Base-by-base conservation (phyloP, 345 rosid genomes). In the Acer yangbiense region DNA sequence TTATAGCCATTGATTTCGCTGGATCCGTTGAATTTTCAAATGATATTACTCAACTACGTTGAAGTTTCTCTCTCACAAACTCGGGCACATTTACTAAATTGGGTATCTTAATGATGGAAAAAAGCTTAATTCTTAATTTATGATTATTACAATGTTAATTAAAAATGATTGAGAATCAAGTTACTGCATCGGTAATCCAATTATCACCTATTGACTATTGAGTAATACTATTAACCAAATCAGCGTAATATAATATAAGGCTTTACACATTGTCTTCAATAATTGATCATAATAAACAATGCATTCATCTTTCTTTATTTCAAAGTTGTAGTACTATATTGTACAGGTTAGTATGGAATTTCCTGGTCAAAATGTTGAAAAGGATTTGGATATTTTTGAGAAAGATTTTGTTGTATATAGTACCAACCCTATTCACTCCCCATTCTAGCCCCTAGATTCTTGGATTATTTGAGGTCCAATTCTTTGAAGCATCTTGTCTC, bases 401-500 rank as follows among this genome's bases (percentile, higher is more conserved):
- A 43, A 25, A 11, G 62, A 32, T 44, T 54, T 46, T 46, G 41
- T 61, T 20, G 20, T 43, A 17, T 20, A 18, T 4, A 4, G 1
- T 16, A 54, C 58, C 12, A 29, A 54, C 43, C 58, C 58, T 16
- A 54, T 54, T 16, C 18, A 54, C 58, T 16, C 58, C 58, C 1
- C 7, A 54, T 16, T 54, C 1, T 54, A 17, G n/a, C 58, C 58
- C 57, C 8, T 54, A 54, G 57, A 83, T 83, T 80, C 78, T 83
- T 79, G 29, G 69, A 63, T 52, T 60, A 52, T 52, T 65, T 43
- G 23, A 57, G 74, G 74, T 73, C 14, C n/a, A 55, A 13, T 21
- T 46, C 70, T 66, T 23, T 69, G 80, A 17, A 76, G 52, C 43
- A 71, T 57, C 50, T 13, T 74, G 78, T 70, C 82, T 57, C 35